A percentile compares a stretch with the other conserved stretches of the same genome.
These are phyloP conservation scores for Nothomitra cinnamomea DNA, from an alignment of 2,329 filamentous ascomycete genomes.

Conservation along the genomic window DNA sequence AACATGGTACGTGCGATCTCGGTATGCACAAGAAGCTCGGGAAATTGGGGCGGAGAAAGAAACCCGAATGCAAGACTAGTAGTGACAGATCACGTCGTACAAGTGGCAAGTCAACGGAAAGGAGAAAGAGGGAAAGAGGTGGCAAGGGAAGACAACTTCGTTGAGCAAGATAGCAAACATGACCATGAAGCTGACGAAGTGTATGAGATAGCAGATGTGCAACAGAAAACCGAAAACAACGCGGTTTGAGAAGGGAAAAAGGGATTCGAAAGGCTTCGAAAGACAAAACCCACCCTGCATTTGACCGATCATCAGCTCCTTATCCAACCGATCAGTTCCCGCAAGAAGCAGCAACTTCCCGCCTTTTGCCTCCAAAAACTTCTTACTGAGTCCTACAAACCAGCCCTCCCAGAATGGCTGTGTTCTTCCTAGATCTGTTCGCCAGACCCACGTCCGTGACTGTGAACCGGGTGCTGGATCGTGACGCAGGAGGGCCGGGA, in stretches of 20 bases:
- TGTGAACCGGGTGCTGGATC: slow-evolving; percentile 15
- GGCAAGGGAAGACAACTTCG: too few relatives aligned
- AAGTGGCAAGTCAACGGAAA: too few relatives aligned
- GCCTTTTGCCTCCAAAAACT: slow-evolving; percentile 66
- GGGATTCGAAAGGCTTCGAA: slow-evolving; percentile 1
- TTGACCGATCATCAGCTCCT: slow-evolving; percentile 84
- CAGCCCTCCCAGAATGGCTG: slow-evolving; percentile 88
- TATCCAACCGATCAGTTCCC: slow-evolving; percentile 79
- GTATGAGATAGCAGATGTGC: background rate
- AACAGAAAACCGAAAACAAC: too few relatives aligned
- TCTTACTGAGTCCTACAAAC: slow-evolving; percentile 76
- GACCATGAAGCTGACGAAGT: background rate
- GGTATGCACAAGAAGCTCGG: background rate
- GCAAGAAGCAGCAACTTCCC: slow-evolving; percentile 76
- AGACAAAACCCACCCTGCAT: slow-evolving; percentile 58
- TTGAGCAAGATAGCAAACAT: background rate
- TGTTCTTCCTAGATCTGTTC: slow-evolving; percentile 67
- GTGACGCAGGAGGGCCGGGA: slow-evolving; percentile 56
- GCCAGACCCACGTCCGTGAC: slow-evolving; percentile 56
- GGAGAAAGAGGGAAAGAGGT: background rate
- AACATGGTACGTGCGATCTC: background rate
- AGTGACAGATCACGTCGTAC: too few relatives aligned
- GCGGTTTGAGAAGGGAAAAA: background rate
- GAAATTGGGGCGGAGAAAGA: background rate
- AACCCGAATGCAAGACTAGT: background rate